A percentile compares a stretch with the other conserved stretches of the same genome.
phyloP scores from a whole-genome alignment of 2,329 filamentous ascomycete species.

The Ophiocordyceps camponoti-leonardi region DNA sequence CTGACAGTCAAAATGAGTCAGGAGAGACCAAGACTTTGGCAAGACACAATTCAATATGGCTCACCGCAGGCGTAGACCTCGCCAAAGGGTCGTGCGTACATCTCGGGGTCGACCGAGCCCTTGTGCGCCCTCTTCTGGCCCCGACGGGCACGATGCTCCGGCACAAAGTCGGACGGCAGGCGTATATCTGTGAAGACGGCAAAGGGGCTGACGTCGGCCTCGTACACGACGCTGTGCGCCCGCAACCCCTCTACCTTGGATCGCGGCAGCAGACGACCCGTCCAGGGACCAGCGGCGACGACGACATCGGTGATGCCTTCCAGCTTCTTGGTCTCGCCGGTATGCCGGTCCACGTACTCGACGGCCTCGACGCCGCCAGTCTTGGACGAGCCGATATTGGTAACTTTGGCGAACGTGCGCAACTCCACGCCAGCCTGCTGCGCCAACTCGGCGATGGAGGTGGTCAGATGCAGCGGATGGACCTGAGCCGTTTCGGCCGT shows the following conservation, averaged over 20 bases:
- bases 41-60: too few relatives aligned
- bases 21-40: too few relatives aligned
- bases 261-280: slow-evolving; percentile 36
- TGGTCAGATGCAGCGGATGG: slow-evolving; percentile 84
- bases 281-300: slow-evolving; percentile 46
- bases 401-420: slow-evolving; percentile 48
- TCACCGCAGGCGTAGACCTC: slow-evolving; percentile 92
- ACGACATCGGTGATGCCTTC: slow-evolving; percentile 33
- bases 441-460: slow-evolving; percentile 62
- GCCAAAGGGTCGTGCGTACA: slow-evolving; percentile 76
- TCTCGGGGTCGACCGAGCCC: slow-evolving; percentile 66
- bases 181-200: slow-evolving; percentile 77
- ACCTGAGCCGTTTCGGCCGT: slow-evolving; percentile 77
- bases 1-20: slow-evolving; percentile 18
- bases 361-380: slow-evolving; percentile 40
- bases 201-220: slow-evolving; percentile 50
- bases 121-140: slow-evolving; percentile 36
- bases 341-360: slow-evolving; percentile 34
- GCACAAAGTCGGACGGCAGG: slow-evolving; percentile 47
- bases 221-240: slow-evolving; percentile 49
- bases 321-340: slow-evolving; percentile 17
- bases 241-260: slow-evolving; percentile 40
- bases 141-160: slow-evolving; percentile 26
- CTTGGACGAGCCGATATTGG: slow-evolving; percentile 36
- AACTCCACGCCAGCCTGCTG: slow-evolving; percentile 51